Conservation (phyloP, 495 filamentous ascomycete genomes). For the Friedmanniomyces simplex region DNA sequence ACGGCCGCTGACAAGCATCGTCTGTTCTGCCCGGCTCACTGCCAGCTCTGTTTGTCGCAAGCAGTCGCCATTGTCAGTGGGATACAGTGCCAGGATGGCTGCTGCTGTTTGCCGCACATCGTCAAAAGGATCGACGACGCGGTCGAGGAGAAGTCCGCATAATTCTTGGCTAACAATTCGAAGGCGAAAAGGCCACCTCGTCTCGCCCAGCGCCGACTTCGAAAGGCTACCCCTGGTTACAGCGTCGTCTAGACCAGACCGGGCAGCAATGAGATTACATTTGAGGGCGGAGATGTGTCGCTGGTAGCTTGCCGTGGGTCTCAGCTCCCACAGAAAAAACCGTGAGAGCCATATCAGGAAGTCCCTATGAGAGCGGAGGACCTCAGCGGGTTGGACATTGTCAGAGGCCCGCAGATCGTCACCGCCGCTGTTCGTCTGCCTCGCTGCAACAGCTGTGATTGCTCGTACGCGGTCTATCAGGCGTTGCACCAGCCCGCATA, state of each 20-base stretch:
- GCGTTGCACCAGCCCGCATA: constrained; percentile 59
- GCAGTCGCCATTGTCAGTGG: background rate
- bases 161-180: constrained; percentile 44
- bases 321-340: constrained; percentile 62
- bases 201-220: constrained; percentile 28
- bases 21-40: constrained; percentile 41
- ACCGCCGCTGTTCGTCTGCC: background rate
- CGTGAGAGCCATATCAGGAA: constrained; percentile 61
- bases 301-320: constrained; percentile 71
- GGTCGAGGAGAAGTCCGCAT: constrained; percentile 53
- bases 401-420: too few species aligned
- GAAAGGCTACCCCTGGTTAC: constrained; percentile 21
- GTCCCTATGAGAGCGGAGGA: constrained; percentile 31
- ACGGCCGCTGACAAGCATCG: constrained; percentile 53
- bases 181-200: constrained; percentile 43
- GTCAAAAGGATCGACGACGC: constrained; percentile 81
- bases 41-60: background rate
- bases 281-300: constrained; percentile 73
- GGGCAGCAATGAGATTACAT: constrained; percentile 49
- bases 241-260: constrained; percentile 39
- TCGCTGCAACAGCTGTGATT: constrained; percentile 20
- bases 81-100: constrained; percentile 29
- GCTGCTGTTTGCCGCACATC: constrained; percentile 67
- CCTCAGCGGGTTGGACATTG: background rate
- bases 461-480: constrained; percentile 35